Percentiles rank a stretch among this genome's conserved stretches.
These are phyloP conservation scores for Sparassis latifolia DNA, from an alignment of 1,284 basidiomycete species.

Conservation along the genomic window DNA sequence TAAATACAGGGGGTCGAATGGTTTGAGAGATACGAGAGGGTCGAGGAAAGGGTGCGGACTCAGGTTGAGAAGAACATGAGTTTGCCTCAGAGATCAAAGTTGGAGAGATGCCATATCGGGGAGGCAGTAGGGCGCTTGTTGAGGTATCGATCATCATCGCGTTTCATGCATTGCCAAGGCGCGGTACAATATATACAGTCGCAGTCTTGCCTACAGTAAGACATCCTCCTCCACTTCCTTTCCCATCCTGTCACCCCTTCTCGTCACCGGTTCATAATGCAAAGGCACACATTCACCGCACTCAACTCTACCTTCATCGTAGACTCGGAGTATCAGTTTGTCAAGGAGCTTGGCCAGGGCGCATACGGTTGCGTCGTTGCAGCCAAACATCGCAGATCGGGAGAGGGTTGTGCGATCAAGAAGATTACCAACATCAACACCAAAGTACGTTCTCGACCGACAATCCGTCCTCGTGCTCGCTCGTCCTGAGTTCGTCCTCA, in stretches of 20 bases:
- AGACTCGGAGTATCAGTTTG: conserved; percentile 87
- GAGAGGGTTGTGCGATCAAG: conserved; percentile 92
- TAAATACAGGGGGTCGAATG: too few relatives aligned
- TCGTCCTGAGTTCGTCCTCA: background rate
- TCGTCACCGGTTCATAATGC: conserved; percentile 24
- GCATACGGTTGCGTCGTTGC: conserved; percentile 91
- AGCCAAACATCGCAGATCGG: conserved; percentile 77
- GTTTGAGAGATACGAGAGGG: too few relatives aligned
- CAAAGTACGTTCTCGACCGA: conserved; percentile 50
- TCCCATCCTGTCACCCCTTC: background rate
- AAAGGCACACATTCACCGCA: conserved; percentile 70
- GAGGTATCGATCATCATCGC: background rate
- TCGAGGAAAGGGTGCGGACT: too few relatives aligned
- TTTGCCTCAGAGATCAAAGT: too few relatives aligned
- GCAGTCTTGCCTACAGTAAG: too few relatives aligned
- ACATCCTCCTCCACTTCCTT: background rate
- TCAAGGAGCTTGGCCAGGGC: conserved; percentile 93
- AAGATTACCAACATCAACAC: conserved; percentile 98
- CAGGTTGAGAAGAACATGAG: too few relatives aligned
- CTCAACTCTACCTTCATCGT: conserved; percentile 83
- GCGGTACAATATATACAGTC: too few relatives aligned
- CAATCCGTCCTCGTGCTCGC: background rate
- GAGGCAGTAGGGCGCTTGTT: background rate
- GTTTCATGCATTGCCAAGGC: background rate
- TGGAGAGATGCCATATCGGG: background rate